These are phyloP conservation scores for Stemphylium vesicarium DNA, from an alignment of 2,329 filamentous ascomycete genomes.

Conservation along the genomic window DNA sequence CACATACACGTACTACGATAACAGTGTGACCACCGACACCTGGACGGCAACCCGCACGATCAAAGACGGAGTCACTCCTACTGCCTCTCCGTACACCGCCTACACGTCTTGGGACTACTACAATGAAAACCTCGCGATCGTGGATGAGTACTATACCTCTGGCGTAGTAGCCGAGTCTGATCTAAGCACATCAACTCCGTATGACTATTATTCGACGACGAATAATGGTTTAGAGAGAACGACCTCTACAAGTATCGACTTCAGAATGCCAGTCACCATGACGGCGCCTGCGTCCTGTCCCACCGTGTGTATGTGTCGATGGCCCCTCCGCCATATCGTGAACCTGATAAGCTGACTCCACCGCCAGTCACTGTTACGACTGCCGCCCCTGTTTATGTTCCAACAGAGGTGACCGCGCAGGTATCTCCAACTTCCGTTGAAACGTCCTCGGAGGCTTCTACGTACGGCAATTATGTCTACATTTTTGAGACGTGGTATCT, in stretches of 20 bases:
- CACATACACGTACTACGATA: constrained; percentile 26
- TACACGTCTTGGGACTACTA: constrained; percentile 9
- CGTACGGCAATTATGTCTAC: constrained; percentile 12
- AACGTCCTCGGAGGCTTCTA: constrained; percentile 11
- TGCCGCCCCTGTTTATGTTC: constrained; percentile 27
- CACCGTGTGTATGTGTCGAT: constrained; percentile 19
- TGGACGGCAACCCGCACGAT: constrained; percentile 25
- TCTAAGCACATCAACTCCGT: constrained; percentile 22
- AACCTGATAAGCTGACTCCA: not conserved
- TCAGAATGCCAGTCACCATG: constrained; percentile 40
- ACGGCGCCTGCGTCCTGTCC: constrained; percentile 39
- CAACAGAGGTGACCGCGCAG: constrained; percentile 30
- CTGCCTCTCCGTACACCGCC: constrained; percentile 24
- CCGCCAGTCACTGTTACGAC: constrained; percentile 24
- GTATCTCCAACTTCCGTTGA: constrained; percentile 32
- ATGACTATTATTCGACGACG: constrained; percentile 14
- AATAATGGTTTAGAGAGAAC: constrained; percentile 11
- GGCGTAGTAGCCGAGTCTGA: constrained; percentile 33
- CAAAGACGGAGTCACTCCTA: constrained; percentile 35
- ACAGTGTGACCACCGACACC: constrained; percentile 16
- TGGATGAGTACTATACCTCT: constrained; percentile 30
- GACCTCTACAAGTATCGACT: constrained; percentile 17
- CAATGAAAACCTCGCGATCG: constrained; percentile 21
- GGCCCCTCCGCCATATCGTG: not conserved
- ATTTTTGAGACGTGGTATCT: constrained; percentile 37